Evolutionary conservation across 2,329 filamentous ascomycete genomes (phyloP), one percentile per base, ranked within the genome.

Genomic region (Venturia aucupariae): DNA sequence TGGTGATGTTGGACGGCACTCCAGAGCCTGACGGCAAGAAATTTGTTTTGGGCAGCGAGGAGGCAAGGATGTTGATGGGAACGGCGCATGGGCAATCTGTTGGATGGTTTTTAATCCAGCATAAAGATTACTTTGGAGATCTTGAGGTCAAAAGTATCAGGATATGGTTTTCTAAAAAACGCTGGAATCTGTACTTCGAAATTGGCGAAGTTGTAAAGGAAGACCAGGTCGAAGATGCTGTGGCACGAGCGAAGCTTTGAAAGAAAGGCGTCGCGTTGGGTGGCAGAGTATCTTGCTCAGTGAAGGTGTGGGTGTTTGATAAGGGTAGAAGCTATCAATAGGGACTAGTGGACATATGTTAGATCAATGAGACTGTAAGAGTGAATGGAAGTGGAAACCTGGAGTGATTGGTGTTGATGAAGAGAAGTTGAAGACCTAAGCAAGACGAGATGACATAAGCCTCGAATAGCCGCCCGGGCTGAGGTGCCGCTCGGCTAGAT

Each of bases 61-160:
- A 60, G 4, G 22, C 22, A 10, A 51, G 15, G 46, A 51, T 51
- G 46, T 27, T 61, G 60, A 38, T 61, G 42, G 60, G 27, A 3
- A 61, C 38, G 4, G 60, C 35, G 35, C 60, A 42, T 46, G 60
- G 38, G 32, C 46, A 44, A 27, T 38, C 27, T 19, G 27, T 42
- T 22, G n/a, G 27, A 13, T 46, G 35, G 32, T 60, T 60, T 15
- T 38, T 60, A n/a, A 11, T 60, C n/a, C 55, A 60, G 38, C 55
- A 38, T n/a, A 38, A 60, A 60, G 55, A 60, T 38, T 24, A 60
- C 32, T 60, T 60, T 60, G 55, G 60, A 19, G n/a, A 42, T 38
- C 19, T 39, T 24, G 24, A 1, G 3, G 60, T 61, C 35, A 46
- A 32, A 42, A 46, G 60, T 10, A 42, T 61, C 17, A 17, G 27